A percentile compares a stretch with the other conserved stretches of the same genome.
phyloP scores from a whole-genome alignment of 164 flowering plant genomes.

The Liquidambar formosana region DNA sequence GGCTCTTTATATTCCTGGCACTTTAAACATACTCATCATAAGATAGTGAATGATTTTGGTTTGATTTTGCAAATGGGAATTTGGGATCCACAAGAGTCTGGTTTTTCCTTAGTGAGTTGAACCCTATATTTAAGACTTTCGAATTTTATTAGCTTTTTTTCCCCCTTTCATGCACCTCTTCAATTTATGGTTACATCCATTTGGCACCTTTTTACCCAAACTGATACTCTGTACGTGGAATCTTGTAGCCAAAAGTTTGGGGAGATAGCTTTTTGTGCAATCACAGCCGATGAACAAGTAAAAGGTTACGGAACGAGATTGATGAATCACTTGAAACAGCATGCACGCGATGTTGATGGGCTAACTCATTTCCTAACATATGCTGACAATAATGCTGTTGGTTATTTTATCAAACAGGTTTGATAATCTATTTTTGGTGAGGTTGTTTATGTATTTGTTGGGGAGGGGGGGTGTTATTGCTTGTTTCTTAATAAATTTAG shows the following conservation, averaged over 20 bases:
- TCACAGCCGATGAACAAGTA: slow-evolving; percentile 97
- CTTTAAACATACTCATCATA: neutral
- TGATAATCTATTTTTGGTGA: slow-evolving; percentile 4
- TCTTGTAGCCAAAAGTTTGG: slow-evolving; percentile 85
- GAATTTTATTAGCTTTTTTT: too few relatives aligned
- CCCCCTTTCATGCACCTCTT: too few relatives aligned
- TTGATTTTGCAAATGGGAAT: neutral
- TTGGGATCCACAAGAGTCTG: neutral
- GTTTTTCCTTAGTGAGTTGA: neutral
- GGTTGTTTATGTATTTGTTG: neutral
- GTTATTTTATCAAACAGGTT: slow-evolving; percentile 96
- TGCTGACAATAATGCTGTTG: slow-evolving; percentile 99
- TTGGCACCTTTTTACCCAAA: neutral
- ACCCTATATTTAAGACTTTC: too few relatives aligned
- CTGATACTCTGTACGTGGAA: slow-evolving; percentile 9
- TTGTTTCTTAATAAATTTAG: neutral
- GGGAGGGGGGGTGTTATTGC: neutral
- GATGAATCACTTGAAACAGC: slow-evolving; percentile 97
- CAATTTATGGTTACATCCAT: neutral
- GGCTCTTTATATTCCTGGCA: neutral
- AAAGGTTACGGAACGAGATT: slow-evolving; percentile 98
- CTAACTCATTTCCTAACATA: slow-evolving; percentile 96
- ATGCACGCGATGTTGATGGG: slow-evolving; percentile 96
- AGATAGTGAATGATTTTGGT: neutral
- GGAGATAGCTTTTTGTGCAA: slow-evolving; percentile 99